These are phyloP conservation scores for Euphorbia schlechtendalii DNA, from an alignment of 441 rosid species.

Conservation along the genomic window DNA sequence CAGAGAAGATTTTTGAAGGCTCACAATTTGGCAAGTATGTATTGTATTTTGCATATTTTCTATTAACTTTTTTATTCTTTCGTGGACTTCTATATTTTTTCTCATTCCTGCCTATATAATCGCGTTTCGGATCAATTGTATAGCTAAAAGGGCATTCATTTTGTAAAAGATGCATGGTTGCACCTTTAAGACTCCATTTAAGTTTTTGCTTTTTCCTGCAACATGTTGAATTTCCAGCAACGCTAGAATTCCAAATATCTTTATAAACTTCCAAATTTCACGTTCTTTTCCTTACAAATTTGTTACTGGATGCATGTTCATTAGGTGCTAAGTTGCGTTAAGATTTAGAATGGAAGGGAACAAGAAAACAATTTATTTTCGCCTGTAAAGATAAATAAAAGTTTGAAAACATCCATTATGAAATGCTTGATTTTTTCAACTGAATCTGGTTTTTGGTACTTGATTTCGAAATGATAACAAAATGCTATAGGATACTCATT, in stretches of 20 bases:
- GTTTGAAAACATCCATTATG: background rate
- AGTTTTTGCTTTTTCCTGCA: background rate
- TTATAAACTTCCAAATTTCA: background rate
- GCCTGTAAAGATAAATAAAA: background rate
- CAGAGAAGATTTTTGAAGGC: slow-evolving; percentile 40
- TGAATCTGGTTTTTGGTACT: background rate
- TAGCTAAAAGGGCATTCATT: background rate
- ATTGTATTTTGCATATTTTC: slow-evolving; percentile 10
- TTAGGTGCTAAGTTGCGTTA: background rate
- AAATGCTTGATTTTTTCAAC: background rate
- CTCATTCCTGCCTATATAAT: background rate
- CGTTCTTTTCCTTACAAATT: slow-evolving; percentile 1
- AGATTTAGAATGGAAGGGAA: background rate
- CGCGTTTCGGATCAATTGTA: background rate
- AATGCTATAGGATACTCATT: background rate
- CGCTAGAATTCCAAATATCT: background rate
- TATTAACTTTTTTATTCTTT: slow-evolving; percentile 13
- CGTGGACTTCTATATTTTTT: background rate
- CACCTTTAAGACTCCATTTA: background rate
- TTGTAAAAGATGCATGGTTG: background rate
- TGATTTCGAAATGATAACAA: background rate
- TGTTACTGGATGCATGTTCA: background rate
- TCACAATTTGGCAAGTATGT: slow-evolving; percentile 57
- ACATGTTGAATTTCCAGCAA: background rate
- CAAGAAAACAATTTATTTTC: background rate